Conservation (phyloP, 257 asterid genomes). For the Solanum sitiens region DNA sequence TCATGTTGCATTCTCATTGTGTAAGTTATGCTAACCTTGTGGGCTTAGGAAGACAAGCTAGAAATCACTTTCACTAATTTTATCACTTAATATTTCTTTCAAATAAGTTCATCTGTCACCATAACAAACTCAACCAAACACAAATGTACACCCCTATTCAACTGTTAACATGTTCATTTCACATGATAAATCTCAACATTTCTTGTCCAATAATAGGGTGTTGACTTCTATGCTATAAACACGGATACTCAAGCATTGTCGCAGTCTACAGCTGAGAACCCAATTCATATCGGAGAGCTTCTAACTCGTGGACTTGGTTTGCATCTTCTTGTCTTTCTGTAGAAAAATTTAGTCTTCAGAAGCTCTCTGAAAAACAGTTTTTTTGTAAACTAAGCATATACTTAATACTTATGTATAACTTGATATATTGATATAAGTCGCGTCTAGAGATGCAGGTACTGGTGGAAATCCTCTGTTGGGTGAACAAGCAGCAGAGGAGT, state of each 20-base stretch:
- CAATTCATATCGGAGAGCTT: conserved; percentile 96
- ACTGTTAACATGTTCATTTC: not conserved
- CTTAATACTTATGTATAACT: not conserved
- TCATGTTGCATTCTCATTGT: not conserved
- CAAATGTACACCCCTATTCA: not conserved
- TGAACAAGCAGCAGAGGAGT: conserved; percentile 99
- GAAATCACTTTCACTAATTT: not conserved
- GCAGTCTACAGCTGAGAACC: conserved; percentile 76
- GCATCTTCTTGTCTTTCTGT: conserved; percentile 1
- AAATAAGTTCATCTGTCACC: not conserved
- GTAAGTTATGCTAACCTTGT: not conserved
- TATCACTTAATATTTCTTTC: not conserved
- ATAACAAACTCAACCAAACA: not conserved
- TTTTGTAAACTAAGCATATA: not conserved
- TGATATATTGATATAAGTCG: not conserved
- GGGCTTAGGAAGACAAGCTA: not conserved
- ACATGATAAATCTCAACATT: not conserved
- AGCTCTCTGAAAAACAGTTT: not conserved
- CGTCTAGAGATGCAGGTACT: conserved; percentile 49
- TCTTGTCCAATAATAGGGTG: conserved; percentile 45
- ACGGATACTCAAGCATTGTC: conserved; percentile 90
- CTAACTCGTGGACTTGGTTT: conserved; percentile 97
- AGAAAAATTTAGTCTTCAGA: not conserved
- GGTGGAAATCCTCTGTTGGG: conserved; percentile 98
- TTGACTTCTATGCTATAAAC: conserved; percentile 88